Base-by-base conservation (phyloP, 345 rosid species). In the Melaleuca alternifolia region DNA sequence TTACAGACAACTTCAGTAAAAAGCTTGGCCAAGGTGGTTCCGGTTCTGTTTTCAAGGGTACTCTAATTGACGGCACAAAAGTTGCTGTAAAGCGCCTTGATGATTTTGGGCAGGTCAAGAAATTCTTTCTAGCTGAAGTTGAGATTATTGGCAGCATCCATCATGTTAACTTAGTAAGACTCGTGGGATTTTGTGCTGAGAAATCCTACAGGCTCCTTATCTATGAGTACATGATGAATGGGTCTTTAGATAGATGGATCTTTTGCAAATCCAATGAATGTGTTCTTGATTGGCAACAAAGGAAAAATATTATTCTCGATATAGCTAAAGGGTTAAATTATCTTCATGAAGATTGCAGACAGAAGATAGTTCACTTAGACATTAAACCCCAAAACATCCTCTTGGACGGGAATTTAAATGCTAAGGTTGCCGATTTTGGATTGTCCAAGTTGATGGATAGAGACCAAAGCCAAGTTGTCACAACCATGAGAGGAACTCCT, bases 21-120 rank as follows among this genome's bases (percentile, higher is more conserved):
- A 88, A 50, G 62, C 90, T 89, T 50, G 92, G 92, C 1, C 37
- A 86, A 54, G 90, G 91, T 0, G 91, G 90, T 6, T 91, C 89
- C n/a, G 91, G 92, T 26, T 82, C 82, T 10, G 89, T 91, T 2
- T 88, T 85, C 15, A 52, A 83, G 81, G 90, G 90, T 8, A 87
- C 71, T 75, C 50, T 89, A 83, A 16, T 6, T 5, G 30, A 88
- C 20, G 86, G 92, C 11, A 59, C 62, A 6, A 86, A 20, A 61
- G n/a, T 91, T 28, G 91, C 90, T 3, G 89, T 89, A 52, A 91
- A 91, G 59, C 50, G 83, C 18, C 89, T 91, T 7, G 85, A 89
- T 52, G 84, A 86, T n/a, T 86, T 85, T 6, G 46, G 85, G 18
- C 85, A 89, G 3, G 82, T 88, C 16, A 88, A 87, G 71, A 86